Evolutionary conservation across 495 filamentous ascomycete genomes (phyloP).

Genomic region (Parmelia sp.): DNA sequence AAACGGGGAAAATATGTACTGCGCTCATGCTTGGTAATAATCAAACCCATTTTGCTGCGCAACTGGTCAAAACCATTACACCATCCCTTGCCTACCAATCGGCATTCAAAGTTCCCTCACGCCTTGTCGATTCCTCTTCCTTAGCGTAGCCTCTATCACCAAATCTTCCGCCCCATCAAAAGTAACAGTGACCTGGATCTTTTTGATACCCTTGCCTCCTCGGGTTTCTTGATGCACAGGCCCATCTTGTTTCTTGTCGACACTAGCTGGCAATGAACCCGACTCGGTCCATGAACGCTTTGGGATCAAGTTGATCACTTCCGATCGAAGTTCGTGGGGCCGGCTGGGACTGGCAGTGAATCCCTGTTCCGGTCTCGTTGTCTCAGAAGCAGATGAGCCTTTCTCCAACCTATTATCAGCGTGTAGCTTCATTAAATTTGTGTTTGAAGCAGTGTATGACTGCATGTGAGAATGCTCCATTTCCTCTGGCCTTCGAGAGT

Average conservation of each 20-base stretch:
- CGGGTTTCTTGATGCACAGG: neutral
- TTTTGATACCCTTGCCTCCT: constrained; percentile 16
- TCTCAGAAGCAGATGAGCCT: neutral
- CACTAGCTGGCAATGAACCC: neutral
- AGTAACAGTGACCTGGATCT: constrained; percentile 22
- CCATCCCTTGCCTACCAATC: neutral
- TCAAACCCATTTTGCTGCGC: neutral
- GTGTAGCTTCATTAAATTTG: neutral
- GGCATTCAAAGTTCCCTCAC: neutral
- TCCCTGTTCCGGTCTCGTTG: neutral
- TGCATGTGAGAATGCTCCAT: neutral
- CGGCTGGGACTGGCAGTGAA: neutral
- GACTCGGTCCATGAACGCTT: neutral
- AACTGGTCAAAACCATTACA: neutral
- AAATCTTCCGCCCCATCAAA: constrained; percentile 24
- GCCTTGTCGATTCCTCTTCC: constrained; percentile 3
- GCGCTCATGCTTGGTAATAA: neutral
- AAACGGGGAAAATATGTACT: neutral
- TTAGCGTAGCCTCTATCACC: constrained; percentile 18
- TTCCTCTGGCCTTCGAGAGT: neutral
- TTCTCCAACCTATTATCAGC: neutral
- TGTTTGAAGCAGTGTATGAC: neutral
- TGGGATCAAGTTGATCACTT: neutral
- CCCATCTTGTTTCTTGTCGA: neutral
- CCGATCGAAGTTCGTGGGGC: neutral